phyloP scores from a whole-genome alignment of 768 basidiomycete genomes.

The Pulveroboletus frians region DNA sequence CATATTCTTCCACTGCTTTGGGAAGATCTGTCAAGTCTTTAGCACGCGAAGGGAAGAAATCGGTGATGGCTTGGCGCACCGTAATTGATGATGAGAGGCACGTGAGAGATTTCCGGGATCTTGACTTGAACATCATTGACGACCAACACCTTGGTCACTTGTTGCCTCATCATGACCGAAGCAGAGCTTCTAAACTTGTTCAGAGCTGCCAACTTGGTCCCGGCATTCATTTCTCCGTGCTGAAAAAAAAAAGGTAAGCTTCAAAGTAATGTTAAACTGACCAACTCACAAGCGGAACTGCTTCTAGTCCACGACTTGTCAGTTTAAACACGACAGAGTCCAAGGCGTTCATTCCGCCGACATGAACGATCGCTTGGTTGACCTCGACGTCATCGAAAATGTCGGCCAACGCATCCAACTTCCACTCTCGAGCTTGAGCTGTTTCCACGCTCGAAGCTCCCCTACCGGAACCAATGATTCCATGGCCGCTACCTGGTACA shows the following conservation, averaged over 20 bases:
- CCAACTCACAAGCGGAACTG: slow-evolving; percentile 76
- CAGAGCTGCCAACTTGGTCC: slow-evolving; percentile 73
- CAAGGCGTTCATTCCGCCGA: slow-evolving; percentile 80
- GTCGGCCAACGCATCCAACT: slow-evolving; percentile 86
- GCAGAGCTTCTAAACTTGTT: slow-evolving; percentile 70
- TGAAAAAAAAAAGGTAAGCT: slow-evolving; percentile 30
- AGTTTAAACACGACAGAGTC: slow-evolving; percentile 91
- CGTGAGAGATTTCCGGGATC: slow-evolving; percentile 80
- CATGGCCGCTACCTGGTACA: slow-evolving; percentile 55
- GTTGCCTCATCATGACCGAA: slow-evolving; percentile 58
- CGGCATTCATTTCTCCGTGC: slow-evolving; percentile 92
- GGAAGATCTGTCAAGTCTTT: slow-evolving; percentile 59
- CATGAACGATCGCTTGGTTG: slow-evolving; percentile 77
- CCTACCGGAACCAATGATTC: slow-evolving; percentile 92
- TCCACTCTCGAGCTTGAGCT: slow-evolving; percentile 88
- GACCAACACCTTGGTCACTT: slow-evolving; percentile 72
- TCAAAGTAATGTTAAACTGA: not conserved
- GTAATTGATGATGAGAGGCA: slow-evolving; percentile 94
- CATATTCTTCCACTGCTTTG: slow-evolving; percentile 95
- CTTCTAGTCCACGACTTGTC: slow-evolving; percentile 78
- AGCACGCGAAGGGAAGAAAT: slow-evolving; percentile 4
- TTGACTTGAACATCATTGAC: slow-evolving; percentile 94
- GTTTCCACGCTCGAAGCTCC: slow-evolving; percentile 77
- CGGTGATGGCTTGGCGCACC: slow-evolving; percentile 39
- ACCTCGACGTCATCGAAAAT: slow-evolving; percentile 85